Conservation (phyloP, 2,329 filamentous ascomycete genomes). For the Pestalotiopsis sp. region DNA sequence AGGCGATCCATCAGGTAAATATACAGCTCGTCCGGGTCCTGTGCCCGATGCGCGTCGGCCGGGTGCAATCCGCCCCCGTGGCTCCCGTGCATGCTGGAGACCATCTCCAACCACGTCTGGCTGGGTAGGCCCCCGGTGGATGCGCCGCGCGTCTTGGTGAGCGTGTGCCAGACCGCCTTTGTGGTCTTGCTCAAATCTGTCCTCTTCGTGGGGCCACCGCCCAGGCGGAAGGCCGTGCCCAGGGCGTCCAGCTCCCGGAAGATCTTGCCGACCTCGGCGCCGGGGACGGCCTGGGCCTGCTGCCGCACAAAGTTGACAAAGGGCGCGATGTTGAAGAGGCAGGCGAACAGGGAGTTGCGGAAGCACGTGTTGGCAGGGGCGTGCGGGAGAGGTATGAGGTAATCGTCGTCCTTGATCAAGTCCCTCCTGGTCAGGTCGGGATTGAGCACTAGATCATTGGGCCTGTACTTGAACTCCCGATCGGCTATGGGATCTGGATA, state of each 20-base stretch:
- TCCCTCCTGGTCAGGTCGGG: neutral
- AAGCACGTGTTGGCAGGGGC: neutral
- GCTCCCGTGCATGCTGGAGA: too few species aligned
- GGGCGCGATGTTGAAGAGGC: neutral
- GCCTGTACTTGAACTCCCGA: too few species aligned
- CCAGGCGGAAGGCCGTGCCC: neutral
- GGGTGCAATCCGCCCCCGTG: too few species aligned
- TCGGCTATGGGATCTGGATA: neutral
- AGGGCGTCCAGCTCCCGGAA: too few species aligned
- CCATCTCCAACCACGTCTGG: too few species aligned
- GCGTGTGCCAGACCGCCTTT: neutral
- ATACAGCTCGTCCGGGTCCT: neutral
- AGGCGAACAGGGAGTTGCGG: neutral
- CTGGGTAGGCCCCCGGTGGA: too few species aligned
- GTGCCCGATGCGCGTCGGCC: neutral
- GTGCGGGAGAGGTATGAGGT: neutral
- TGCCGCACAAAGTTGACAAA: neutral
- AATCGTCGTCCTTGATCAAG: neutral
- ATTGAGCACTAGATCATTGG: neutral
- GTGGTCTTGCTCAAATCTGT: conserved; percentile 17
- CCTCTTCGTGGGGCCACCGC: conserved; percentile 16
- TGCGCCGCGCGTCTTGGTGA: too few species aligned
- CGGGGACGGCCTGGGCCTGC: too few species aligned
- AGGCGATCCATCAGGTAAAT: neutral
- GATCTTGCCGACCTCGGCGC: too few species aligned